These are phyloP conservation scores for Dactylellina haptotyla DNA, from an alignment of 2,329 filamentous ascomycete genomes.

Conservation along the genomic window DNA sequence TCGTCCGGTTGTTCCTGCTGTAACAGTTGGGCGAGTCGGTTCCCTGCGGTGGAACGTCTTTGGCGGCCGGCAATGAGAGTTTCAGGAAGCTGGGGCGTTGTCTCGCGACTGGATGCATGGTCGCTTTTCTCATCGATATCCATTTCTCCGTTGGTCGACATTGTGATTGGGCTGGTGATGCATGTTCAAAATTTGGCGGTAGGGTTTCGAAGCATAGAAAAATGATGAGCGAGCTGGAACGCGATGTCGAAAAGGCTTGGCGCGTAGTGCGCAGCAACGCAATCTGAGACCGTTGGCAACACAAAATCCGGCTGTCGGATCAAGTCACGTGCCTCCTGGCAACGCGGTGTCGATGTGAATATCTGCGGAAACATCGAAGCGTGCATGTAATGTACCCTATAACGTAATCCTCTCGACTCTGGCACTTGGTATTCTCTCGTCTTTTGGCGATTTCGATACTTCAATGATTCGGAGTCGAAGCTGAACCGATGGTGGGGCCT, in stretches of 20 bases:
- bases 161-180: neutral
- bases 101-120: constrained; percentile 20
- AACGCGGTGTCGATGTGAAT: too few relatives aligned
- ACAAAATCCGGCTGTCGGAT: neutral
- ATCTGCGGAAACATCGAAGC: too few relatives aligned
- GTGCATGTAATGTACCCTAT: too few relatives aligned
- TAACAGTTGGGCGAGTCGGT: constrained; percentile 81
- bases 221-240: constrained; percentile 6
- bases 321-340: too few relatives aligned
- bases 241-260: constrained; percentile 30
- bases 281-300: neutral
- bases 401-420: too few relatives aligned
- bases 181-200: neutral
- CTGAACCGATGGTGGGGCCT: constrained; percentile 6
- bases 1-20: constrained; percentile 74
- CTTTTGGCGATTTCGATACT: neutral
- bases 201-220: neutral
- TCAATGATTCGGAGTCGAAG: neutral
- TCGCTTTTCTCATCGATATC: constrained; percentile 44
- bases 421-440: too few relatives aligned
- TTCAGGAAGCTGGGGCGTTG: constrained; percentile 64
- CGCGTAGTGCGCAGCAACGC: neutral
- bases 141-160: constrained; percentile 34
- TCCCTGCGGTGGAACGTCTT: constrained; percentile 83
- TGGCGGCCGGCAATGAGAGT: constrained; percentile 78